These are phyloP conservation scores for Coniochaeta hoffmannii DNA, from an alignment of 2,329 filamentous ascomycete species.

Conservation along the genomic window DNA sequence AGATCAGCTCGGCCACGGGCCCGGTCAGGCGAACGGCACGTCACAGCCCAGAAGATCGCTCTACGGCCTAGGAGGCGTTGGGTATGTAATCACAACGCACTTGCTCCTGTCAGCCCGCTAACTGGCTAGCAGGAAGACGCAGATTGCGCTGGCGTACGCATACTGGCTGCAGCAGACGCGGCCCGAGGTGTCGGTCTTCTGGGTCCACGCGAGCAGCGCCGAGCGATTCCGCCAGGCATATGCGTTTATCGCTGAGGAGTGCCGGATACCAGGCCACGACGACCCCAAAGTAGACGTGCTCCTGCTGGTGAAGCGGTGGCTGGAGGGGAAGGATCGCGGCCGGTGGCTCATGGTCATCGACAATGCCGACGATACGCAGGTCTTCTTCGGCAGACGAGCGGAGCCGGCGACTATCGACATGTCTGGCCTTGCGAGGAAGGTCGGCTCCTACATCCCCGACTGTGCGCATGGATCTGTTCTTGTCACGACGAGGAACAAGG, in stretches of 20 bases:
- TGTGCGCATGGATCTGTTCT: constrained; percentile 22
- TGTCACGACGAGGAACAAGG: constrained; percentile 26
- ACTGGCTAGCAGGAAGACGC: constrained; percentile 22
- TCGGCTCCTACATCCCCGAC: constrained; percentile 19
- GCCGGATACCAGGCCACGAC: constrained; percentile 14
- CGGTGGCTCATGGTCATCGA: constrained; percentile 11
- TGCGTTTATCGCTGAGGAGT: constrained; percentile 17
- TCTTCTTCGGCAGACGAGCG: constrained; percentile 3
- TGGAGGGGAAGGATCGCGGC: constrained; percentile 13
- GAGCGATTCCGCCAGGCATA: constrained; percentile 21
- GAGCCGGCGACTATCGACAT: background rate
- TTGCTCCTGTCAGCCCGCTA: background rate
- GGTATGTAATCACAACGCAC: constrained; percentile 7
- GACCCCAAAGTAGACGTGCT: constrained; percentile 16
- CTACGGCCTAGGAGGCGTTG: constrained; percentile 18
- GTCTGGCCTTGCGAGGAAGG: constrained; percentile 7
- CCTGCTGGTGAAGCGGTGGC: constrained; percentile 18
- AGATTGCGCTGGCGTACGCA: constrained; percentile 22
- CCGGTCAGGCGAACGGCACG: too few species aligned
- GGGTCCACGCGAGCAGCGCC: constrained; percentile 23
- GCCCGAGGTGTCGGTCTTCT: constrained; percentile 21
- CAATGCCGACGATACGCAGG: constrained; percentile 11
- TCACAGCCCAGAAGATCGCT: constrained; percentile 9
- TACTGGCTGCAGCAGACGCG: constrained; percentile 13
- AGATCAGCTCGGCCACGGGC: background rate